Conservation (phyloP, 1,139 yeast genomes). For the Kodamaea sp. region DNA sequence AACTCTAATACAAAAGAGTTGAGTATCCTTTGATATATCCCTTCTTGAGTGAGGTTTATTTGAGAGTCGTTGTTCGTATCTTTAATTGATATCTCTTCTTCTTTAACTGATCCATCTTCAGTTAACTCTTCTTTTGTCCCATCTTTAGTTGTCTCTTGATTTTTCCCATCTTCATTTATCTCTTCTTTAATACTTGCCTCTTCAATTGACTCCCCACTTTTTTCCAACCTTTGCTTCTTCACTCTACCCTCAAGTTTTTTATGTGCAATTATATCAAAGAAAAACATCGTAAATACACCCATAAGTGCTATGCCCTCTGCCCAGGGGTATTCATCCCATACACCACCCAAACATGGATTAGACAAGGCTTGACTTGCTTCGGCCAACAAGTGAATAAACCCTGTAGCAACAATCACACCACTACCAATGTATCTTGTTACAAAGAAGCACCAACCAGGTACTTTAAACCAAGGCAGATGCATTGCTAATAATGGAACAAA, state of each 20-base stretch:
- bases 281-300: conserved; percentile 34
- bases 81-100: not conserved
- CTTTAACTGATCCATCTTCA: not conserved
- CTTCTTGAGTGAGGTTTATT: conserved; percentile 4
- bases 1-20: conserved; percentile 33
- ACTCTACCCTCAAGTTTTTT: conserved; percentile 15
- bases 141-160: conserved; percentile 1
- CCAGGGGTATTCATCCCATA: conserved; percentile 37
- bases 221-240: not conserved
- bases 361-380: conserved; percentile 27
- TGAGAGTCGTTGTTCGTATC: not conserved
- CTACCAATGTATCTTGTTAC: conserved; percentile 28
- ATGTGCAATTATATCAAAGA: conserved; percentile 28
- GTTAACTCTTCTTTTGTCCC: not conserved
- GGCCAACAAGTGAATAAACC: conserved; percentile 32
- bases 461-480: conserved; percentile 16
- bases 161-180: not conserved
- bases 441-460: conserved; percentile 29
- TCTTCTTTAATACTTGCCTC: too few species aligned
- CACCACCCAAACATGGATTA: conserved; percentile 35
- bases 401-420: conserved; percentile 37
- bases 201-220: too few species aligned
- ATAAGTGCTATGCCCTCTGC: conserved; percentile 39
- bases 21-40: conserved; percentile 18
- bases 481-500: conserved; percentile 29